phyloP scores from a whole-genome alignment of 2,329 filamentous ascomycete genomes.

The Penicillium sp. region DNA sequence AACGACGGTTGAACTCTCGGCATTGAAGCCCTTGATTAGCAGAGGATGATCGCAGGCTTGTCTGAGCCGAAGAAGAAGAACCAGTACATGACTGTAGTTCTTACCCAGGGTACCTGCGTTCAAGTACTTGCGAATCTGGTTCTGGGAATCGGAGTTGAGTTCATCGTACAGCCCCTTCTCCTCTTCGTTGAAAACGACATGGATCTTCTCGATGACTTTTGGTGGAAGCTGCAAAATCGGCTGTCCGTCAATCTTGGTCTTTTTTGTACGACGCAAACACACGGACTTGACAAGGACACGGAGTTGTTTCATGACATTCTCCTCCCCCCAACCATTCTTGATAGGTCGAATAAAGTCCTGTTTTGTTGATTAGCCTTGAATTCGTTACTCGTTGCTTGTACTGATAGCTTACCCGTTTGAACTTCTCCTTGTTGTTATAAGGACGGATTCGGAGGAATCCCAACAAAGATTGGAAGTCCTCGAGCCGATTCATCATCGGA shows the following conservation, averaged over 20 bases:
- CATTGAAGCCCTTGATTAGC: constrained; percentile 65
- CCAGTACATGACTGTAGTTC: constrained; percentile 77
- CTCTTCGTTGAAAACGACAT: constrained; percentile 67
- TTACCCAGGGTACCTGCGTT: constrained; percentile 65
- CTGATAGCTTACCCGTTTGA: constrained; percentile 52
- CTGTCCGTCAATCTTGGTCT: constrained; percentile 74
- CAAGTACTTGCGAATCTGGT: constrained; percentile 76
- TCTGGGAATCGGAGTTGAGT: constrained; percentile 65
- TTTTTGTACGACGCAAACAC: constrained; percentile 79
- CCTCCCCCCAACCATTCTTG: constrained; percentile 40
- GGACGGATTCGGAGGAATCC: constrained; percentile 75
- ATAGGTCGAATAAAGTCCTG: constrained; percentile 56
- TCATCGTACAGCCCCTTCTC: constrained; percentile 65
- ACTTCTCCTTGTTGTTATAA: constrained; percentile 65
- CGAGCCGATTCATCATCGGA: constrained; percentile 83
- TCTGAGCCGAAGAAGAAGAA: constrained; percentile 75
- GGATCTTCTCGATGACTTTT: constrained; percentile 61
- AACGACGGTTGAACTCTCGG: constrained; percentile 46
- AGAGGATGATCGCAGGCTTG: constrained; percentile 79
- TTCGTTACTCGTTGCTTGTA: background rate
- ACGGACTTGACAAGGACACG: constrained; percentile 76
- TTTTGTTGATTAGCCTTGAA: background rate
- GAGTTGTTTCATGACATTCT: constrained; percentile 66
- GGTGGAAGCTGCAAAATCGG: constrained; percentile 70
- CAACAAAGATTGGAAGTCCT: constrained; percentile 75